These are phyloP conservation scores for Paspalum vaginatum DNA, from an alignment of 176 grass and related monocot genomes.

Conservation along the genomic window DNA sequence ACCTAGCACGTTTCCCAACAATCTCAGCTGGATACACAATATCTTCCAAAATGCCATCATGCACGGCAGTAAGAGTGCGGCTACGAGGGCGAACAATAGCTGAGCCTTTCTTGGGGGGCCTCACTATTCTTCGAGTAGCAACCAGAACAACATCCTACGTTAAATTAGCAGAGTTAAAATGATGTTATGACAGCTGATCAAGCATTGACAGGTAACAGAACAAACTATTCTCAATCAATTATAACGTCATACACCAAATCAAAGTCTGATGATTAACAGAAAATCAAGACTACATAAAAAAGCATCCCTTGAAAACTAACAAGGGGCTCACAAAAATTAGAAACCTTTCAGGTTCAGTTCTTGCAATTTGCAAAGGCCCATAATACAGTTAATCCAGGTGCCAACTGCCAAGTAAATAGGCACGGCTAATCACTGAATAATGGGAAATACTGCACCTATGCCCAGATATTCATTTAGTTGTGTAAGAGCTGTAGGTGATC, in stretches of 20 bases:
- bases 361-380: not conserved
- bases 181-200: slow-evolving; percentile 4
- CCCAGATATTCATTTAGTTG: not conserved
- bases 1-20: slow-evolving; percentile 69
- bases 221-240: slow-evolving; percentile 5
- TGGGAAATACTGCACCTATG: not conserved
- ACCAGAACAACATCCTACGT: slow-evolving; percentile 69
- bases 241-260: not conserved
- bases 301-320: not conserved
- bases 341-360: not conserved
- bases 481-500: not conserved
- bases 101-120: slow-evolving; percentile 74
- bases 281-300: not conserved
- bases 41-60: slow-evolving; percentile 74
- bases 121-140: slow-evolving; percentile 73
- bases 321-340: not conserved
- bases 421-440: not conserved
- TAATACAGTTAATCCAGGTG: not conserved
- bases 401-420: not conserved
- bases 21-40: slow-evolving; percentile 74
- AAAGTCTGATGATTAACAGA: not conserved
- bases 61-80: slow-evolving; percentile 66
- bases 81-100: slow-evolving; percentile 68
- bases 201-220: not conserved
- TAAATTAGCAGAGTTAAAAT: slow-evolving; percentile 3